Percentiles rank a stretch among this genome's conserved stretches.
Conservation (phyloP, 2,329 filamentous ascomycete species). For the Cladobotryum protrusum region DNA sequence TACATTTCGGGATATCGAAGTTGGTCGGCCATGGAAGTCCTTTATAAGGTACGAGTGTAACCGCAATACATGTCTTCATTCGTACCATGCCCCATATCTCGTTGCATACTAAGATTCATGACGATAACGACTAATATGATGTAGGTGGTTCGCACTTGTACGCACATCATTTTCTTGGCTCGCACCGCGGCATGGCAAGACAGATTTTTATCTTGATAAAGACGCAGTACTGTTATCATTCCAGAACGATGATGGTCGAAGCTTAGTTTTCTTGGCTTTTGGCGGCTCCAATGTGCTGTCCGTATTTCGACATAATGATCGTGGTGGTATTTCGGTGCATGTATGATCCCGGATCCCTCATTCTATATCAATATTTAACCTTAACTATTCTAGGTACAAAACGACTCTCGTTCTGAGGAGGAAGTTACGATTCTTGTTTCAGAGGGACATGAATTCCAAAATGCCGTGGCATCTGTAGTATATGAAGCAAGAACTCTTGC, state of each 20-base stretch:
- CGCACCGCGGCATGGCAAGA: conserved; percentile 75
- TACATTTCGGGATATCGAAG: conserved; percentile 44
- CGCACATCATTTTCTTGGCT: conserved; percentile 80
- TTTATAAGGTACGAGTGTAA: conserved; percentile 43
- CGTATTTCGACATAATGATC: conserved; percentile 56
- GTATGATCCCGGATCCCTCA: conserved; percentile 35
- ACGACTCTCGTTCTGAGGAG: conserved; percentile 55
- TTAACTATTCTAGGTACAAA: conserved; percentile 45
- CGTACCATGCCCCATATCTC: not conserved
- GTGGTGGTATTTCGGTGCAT: conserved; percentile 62
- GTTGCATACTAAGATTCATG: not conserved
- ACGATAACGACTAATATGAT: not conserved
- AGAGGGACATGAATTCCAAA: conserved; percentile 65
- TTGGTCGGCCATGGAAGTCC: conserved; percentile 58
- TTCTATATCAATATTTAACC: not conserved
- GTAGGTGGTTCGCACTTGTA: conserved; percentile 74
- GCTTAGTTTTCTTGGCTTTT: conserved; percentile 71
- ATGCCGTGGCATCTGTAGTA: conserved; percentile 72
- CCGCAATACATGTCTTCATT: too few species aligned
- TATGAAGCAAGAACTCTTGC: conserved; percentile 69
- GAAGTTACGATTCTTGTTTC: conserved; percentile 62
- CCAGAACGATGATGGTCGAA: conserved; percentile 61
- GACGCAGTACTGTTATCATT: conserved; percentile 77
- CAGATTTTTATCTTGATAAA: conserved; percentile 61
- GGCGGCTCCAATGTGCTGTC: conserved; percentile 69